Base-by-base conservation (phyloP, 2,329 filamentous ascomycete genomes). In the Rutstroemia sp. region DNA sequence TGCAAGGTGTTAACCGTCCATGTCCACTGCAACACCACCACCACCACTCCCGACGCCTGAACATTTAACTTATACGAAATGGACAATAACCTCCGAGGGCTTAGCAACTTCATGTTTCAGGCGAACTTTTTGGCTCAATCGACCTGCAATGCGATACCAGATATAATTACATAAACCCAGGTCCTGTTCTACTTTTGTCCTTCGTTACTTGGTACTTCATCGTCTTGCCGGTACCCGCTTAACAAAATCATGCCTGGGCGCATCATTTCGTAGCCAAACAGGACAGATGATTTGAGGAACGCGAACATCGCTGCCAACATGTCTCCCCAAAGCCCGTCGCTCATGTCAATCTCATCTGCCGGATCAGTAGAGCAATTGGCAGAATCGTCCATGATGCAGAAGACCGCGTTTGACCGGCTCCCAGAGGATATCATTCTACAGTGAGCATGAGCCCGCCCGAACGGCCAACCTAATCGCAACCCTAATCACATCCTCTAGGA, bases 371-470 rank as follows among this genome's bases (percentile, higher is more conserved):
- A 42, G n/a, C 52, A 41, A 48, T 54, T 41, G 34, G 17, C 45
- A 30, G 19, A 42, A 10, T 27, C 39, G 23, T 49, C 38, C 17
- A 17, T 7, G n/a, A 59, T 52, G 54, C 51, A 58, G 41, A 61
- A 38, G 1, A 42, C 48, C 2, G 61, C 64, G 37, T 82, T 86
- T 63, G 74, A 79, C 38, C 75, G 73, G 47, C 73, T 88, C 10
- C 84, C 84, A 5, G 81, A 85, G 69, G 84, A 87, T 69, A 87
- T 88, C 58, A 86, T 88, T 63, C 74, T 86, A 66, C 82, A 86
- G 84, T 87, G 72, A 70, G 80, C 71, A 39, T 47, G 39, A 48
- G 49, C 51, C 16, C 54, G 5, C 17, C 25, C 5, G 25, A 27
- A 27, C 25, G 25, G 25, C 25, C 10, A 39, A n/a, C 17, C 9